Conservation (phyloP, 306 rosid species). For the Acmispon strigosus region DNA sequence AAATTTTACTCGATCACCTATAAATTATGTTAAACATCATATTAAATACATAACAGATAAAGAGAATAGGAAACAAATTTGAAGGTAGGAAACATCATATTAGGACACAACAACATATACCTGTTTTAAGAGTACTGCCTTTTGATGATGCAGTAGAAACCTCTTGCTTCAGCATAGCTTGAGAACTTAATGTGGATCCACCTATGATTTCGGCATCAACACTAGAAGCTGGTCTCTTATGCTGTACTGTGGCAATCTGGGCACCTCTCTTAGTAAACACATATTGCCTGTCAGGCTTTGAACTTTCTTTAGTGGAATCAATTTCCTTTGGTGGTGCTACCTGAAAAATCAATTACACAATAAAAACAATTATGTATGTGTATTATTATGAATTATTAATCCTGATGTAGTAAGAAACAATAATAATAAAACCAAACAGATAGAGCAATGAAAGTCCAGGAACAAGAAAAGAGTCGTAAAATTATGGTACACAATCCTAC, state of each 20-base stretch:
- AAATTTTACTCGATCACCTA: conserved; percentile 91
- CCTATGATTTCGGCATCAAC: conserved; percentile 89
- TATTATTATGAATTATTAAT: neutral
- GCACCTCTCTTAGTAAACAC: conserved; percentile 54
- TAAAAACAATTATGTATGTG: neutral
- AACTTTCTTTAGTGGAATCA: conserved; percentile 57
- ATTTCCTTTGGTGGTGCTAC: conserved; percentile 45
- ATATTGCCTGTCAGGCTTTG: conserved; percentile 56
- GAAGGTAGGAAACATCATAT: neutral
- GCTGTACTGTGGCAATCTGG: conserved; percentile 39
- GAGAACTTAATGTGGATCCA: conserved; percentile 71
- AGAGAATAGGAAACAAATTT: neutral
- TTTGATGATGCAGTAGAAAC: conserved; percentile 78
- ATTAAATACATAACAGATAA: neutral
- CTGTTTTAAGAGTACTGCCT: conserved; percentile 57
- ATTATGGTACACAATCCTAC: neutral
- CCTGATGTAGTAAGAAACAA: conserved; percentile 13
- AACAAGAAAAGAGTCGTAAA: neutral
- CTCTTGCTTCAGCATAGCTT: conserved; percentile 76
- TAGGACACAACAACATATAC: conserved; percentile 32
- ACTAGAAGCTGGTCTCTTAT: conserved; percentile 79
- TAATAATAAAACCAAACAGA: conserved; percentile 13
- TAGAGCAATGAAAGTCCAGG: neutral
- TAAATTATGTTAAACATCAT: conserved; percentile 22
- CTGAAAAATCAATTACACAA: conserved; percentile 37